These are phyloP conservation scores for Solanum bulbocastanum DNA, from an alignment of 257 asterid species.

Conservation along the genomic window DNA sequence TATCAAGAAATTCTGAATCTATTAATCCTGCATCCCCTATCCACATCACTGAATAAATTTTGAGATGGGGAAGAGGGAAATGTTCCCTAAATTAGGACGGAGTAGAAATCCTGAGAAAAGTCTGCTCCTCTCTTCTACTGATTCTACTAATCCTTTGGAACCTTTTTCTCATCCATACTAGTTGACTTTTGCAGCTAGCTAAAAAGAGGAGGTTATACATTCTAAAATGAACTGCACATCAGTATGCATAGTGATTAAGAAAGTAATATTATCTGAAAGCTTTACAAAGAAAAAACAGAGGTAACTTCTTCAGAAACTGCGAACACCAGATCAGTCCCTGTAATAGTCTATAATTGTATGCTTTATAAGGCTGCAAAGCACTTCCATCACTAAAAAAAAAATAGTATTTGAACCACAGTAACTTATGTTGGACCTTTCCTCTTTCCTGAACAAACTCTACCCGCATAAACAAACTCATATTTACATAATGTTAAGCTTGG, in stretches of 20 bases:
- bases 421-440: background rate
- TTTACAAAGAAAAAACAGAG: background rate
- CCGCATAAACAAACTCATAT: background rate
- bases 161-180: background rate
- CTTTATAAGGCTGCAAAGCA: background rate
- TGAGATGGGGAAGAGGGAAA: background rate
- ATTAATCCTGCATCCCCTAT: background rate
- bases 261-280: background rate
- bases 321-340: background rate
- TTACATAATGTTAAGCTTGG: background rate
- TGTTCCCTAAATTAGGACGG: background rate
- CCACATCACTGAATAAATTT: background rate
- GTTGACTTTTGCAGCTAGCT: background rate
- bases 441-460: background rate
- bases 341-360: background rate
- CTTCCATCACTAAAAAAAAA: background rate
- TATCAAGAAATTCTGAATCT: background rate
- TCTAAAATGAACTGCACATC: background rate
- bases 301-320: background rate
- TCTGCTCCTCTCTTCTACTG: background rate
- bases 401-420: background rate
- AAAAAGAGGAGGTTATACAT: background rate
- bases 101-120: background rate
- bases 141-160: background rate
- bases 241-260: background rate